phyloP scores from a whole-genome alignment of 257 asterid genomes.

The Solanum etuberosum region DNA sequence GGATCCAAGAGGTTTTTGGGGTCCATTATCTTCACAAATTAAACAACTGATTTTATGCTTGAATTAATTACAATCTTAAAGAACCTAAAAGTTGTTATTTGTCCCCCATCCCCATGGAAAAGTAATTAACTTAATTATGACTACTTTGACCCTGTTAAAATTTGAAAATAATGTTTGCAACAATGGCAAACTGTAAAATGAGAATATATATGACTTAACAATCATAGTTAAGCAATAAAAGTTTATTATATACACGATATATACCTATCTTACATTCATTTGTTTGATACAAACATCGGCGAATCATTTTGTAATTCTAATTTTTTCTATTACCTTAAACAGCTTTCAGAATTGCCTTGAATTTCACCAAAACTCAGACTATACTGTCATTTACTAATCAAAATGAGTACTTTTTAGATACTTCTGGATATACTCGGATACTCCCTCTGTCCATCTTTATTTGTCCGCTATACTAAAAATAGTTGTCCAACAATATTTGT shows the following conservation, averaged over 20 bases:
- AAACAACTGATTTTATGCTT: neutral
- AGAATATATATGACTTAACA: neutral
- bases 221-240: neutral
- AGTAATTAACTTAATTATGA: neutral
- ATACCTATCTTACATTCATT: neutral
- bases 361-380: neutral
- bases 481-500: too few relatives aligned
- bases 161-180: neutral
- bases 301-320: neutral
- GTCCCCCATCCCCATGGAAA: neutral
- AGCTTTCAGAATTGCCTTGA: neutral
- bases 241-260: neutral
- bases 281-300: neutral
- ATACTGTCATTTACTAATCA: neutral
- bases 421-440: neutral
- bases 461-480: neutral
- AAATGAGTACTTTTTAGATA: neutral
- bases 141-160: neutral
- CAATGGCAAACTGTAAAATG: neutral
- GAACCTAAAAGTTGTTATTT: neutral
- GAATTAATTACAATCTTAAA: neutral
- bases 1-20: neutral
- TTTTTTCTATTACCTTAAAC: neutral
- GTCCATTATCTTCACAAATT: neutral
- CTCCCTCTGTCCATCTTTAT: rapidly evolving